These are phyloP conservation scores for Neonectria hederae DNA, from an alignment of 2,329 filamentous ascomycete species.

Conservation along the genomic window DNA sequence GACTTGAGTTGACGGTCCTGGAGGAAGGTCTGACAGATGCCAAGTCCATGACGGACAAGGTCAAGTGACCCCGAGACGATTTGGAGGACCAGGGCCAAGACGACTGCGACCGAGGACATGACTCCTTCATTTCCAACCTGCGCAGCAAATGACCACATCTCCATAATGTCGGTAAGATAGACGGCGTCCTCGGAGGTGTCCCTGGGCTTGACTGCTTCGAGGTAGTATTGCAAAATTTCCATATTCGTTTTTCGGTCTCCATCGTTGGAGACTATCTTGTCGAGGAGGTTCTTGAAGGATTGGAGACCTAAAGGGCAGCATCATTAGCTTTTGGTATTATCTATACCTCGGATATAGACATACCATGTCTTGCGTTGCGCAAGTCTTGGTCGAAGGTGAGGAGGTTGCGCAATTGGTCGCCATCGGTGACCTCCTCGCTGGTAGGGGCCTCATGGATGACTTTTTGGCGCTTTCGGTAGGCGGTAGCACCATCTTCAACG, in stretches of 20 bases:
- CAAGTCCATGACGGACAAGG: conserved; percentile 77
- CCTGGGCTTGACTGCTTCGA: conserved; percentile 64
- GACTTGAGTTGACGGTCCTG: conserved; percentile 84
- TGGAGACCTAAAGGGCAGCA: conserved; percentile 62
- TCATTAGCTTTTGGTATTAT: background rate
- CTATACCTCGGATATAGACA: conserved; percentile 25
- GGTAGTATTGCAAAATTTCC: conserved; percentile 74
- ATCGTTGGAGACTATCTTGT: conserved; percentile 66
- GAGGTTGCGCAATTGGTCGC: conserved; percentile 73
- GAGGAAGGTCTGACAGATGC: conserved; percentile 83
- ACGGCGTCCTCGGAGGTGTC: conserved; percentile 59
- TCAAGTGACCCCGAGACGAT: conserved; percentile 79
- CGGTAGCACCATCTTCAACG: conserved; percentile 52
- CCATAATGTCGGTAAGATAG: conserved; percentile 82
- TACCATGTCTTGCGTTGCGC: conserved; percentile 72
- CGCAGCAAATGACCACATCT: conserved; percentile 86
- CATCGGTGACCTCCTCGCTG: conserved; percentile 69
- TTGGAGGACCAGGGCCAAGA: conserved; percentile 83
- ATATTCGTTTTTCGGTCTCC: conserved; percentile 53
- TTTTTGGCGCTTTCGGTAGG: conserved; percentile 64
- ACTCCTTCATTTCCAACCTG: conserved; percentile 83
- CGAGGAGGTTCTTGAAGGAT: conserved; percentile 76
- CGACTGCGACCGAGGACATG: conserved; percentile 81
- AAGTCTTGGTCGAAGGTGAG: conserved; percentile 77
- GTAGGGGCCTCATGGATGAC: conserved; percentile 66